A percentile compares a stretch with the other conserved stretches of the same genome.
Evolutionary conservation across 1,284 basidiomycete genomes (phyloP).

Genomic region (Marasmius tenuissimus): DNA sequence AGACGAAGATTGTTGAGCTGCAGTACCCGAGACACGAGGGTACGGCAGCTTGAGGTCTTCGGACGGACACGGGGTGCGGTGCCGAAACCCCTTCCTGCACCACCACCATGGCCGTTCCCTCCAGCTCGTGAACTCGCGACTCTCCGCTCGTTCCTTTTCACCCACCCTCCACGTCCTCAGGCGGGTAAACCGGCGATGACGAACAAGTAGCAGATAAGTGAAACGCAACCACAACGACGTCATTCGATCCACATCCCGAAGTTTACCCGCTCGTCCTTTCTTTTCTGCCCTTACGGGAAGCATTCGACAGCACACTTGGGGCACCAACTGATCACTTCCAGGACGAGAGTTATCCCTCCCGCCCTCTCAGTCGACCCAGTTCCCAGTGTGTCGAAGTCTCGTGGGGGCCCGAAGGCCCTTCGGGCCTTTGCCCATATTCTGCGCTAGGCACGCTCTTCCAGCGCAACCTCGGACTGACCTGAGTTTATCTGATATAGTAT

Average conservation of each 20-base stretch:
- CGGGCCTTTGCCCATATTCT: not conserved
- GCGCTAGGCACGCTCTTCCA: no score
- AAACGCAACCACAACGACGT: not conserved
- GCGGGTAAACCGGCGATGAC: no score
- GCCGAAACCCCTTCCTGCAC: no score
- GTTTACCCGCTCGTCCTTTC: not conserved
- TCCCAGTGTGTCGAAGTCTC: no score
- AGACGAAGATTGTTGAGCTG: not conserved
- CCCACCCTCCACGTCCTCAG: no score
- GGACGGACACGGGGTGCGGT: not conserved
- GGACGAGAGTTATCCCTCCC: not conserved
- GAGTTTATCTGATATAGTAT: not conserved
- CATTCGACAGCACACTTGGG: no score
- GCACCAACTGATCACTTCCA: not conserved
- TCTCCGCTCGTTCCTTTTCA: no score
- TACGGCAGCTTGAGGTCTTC: not conserved
- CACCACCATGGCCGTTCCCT: not conserved
- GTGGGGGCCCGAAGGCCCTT: no score
- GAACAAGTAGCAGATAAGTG: no score
- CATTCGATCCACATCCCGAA: not conserved
- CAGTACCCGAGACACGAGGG: not conserved
- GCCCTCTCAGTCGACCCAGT: not conserved
- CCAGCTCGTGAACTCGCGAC: no score
- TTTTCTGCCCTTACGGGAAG: not conserved
- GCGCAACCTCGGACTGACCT: no score